Evolutionary conservation across 208 protist species (phyloP), one percentile per base, ranked within the genome.

Genomic region (Polymyxa betae): DNA sequence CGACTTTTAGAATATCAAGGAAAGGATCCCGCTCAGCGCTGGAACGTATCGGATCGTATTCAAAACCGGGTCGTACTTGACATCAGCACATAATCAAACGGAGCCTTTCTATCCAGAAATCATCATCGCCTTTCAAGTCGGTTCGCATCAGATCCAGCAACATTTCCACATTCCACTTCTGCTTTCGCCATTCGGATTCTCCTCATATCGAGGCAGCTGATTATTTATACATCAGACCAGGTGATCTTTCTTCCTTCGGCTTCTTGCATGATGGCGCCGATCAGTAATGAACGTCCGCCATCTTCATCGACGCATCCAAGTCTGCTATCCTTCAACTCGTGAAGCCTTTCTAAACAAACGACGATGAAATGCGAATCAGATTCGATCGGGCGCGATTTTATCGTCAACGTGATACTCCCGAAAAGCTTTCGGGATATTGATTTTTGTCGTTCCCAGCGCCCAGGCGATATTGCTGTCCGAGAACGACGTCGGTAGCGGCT

Each of bases 91-190:
- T 43, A 12, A 35, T 43, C 72, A 82, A n/a, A 35, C 5, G 5
- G 16, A 82, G 72, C 72, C 72, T 35, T 82, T 82, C 72, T 82
- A 82, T 82, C 72, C 72, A 5, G 72, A 82, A 43, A 43, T 82
- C 5, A n/a, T 82, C 72, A 82, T 82, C n/a, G 40, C n/a, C 16
- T 82, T 82, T 43, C 10, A 5, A n/a, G 72, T 82, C 72, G 72
- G 16, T 5, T 20, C 5, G 72, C n/a, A 82, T 45, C 72, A 82
- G 72, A n/a, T 43, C 72, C 16, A 82, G 5, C 72, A 82, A n/a
- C 72, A 82, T 43, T 82, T 82, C 72, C 72, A 82, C n/a, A 82
- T 82, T 43, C 72, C 72, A n/a, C 35, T 82, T 5, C 72, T 82
- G 12, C n/a, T 82, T 5, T 82, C 72, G 72, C 72, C 72, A 43